Conservation (phyloP, 2,329 filamentous ascomycete genomes). For the Rhinocladiella similis region DNA sequence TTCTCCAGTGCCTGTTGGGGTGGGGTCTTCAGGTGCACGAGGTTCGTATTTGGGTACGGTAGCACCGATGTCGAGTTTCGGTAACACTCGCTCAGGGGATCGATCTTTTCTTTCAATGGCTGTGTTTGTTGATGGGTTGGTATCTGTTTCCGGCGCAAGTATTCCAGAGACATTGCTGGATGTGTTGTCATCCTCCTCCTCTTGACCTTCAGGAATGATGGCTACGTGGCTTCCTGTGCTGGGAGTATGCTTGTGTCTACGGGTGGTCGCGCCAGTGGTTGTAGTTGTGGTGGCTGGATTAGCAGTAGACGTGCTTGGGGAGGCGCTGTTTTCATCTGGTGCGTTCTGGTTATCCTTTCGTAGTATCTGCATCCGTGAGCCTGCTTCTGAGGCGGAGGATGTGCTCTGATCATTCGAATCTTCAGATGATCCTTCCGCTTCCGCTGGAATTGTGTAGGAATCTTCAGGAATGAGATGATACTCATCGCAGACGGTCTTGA, state of each 20-base stretch:
- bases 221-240: constrained; percentile 76
- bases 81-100: constrained; percentile 9
- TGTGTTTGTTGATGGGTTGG: background rate
- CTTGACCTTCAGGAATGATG: constrained; percentile 79
- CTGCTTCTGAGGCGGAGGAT: background rate
- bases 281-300: constrained; percentile 50
- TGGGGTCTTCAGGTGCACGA: constrained; percentile 26
- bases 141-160: background rate
- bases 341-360: constrained; percentile 39
- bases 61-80: constrained; percentile 20
- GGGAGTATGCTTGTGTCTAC: constrained; percentile 79
- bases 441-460: constrained; percentile 91
- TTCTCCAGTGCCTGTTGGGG: constrained; percentile 20
- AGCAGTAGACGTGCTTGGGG: constrained; percentile 13
- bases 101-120: constrained; percentile 7
- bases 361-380: constrained; percentile 30
- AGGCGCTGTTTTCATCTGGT: constrained; percentile 2
- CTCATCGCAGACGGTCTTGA: constrained; percentile 93
- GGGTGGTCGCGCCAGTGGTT: constrained; percentile 68
- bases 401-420: constrained; percentile 21
- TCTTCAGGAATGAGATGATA: constrained; percentile 88
- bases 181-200: constrained; percentile 60
- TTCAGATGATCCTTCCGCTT: constrained; percentile 79
- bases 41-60: constrained; percentile 21
- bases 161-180: constrained; percentile 7